A percentile compares a stretch with the other conserved stretches of the same genome.
Evolutionary conservation across 2,329 filamentous ascomycete genomes (phyloP).

Genomic region (Davidsoniella neocaledoniae): DNA sequence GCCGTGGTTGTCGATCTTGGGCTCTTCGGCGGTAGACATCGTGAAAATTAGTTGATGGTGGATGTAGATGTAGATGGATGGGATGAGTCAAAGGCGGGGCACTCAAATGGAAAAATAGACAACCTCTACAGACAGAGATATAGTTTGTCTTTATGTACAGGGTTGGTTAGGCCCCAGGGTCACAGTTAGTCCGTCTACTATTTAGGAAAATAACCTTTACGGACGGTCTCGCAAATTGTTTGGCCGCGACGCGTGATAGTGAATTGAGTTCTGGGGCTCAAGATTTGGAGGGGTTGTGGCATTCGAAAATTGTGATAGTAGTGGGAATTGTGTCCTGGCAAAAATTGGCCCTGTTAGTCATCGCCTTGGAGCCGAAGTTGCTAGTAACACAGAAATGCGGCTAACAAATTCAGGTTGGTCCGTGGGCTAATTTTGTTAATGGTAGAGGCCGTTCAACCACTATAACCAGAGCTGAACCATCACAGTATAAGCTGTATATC

Average conservation of each 20-base stretch:
- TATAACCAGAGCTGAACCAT: no score
- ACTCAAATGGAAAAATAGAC: constrained; percentile 2
- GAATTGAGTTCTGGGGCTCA: not conserved
- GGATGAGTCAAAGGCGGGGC: constrained; percentile 13
- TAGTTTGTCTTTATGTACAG: not conserved
- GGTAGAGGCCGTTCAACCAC: no score
- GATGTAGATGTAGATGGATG: constrained; percentile 3
- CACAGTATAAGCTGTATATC: no score
- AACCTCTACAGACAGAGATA: constrained; percentile 1
- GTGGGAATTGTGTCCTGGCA: constrained; percentile 11
- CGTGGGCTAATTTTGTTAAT: not conserved
- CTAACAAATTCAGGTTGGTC: constrained; percentile 3
- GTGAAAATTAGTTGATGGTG: constrained; percentile 12
- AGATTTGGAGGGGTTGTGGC: constrained; percentile 10
- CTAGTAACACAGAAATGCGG: not conserved
- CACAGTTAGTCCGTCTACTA: no score
- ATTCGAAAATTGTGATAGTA: constrained; percentile 11
- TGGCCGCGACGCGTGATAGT: constrained; percentile 7
- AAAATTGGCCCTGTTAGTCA: constrained; percentile 11
- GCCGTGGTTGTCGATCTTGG: constrained; percentile 56
- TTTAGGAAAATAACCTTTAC: not conserved
- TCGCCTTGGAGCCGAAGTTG: not conserved
- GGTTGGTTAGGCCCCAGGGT: no score
- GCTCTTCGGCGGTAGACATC: constrained; percentile 38
- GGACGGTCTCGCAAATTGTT: not conserved